Evolutionary conservation across 1,139 yeast genomes (phyloP), one percentile per base, ranked within the genome.

Genomic region (Nakaseomyces nivariensis): DNA sequence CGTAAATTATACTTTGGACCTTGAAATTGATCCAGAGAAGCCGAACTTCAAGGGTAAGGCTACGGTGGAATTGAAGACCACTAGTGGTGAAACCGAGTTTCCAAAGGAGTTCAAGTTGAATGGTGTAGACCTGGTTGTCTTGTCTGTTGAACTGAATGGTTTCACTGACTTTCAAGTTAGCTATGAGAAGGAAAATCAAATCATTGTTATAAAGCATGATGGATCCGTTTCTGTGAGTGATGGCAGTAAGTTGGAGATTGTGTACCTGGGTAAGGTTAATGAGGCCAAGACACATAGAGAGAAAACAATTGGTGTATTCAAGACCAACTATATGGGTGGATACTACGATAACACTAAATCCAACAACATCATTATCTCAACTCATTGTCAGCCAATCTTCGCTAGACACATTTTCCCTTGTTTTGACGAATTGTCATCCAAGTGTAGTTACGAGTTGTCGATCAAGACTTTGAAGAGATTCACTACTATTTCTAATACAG

Each of bases 341-440:
- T 41, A 41, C n/a, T 29, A n/a, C 13, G 63, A 70, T 24, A 67
- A 75, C 1, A 81, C 81, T 10, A 69, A 64, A 33, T 67, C 82
- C 1, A 67, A 71, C 51, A 75, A 77, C 53, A 73, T 68, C 51
- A 67, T 83, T 13, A 61, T 83, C 41, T 81, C 88, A 0, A 82
- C 92, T 1, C 90, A 85, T 59, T 74, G 79, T 42, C 90, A 83
- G 61, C 89, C 92, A 0, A 72, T 74, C 33, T 81, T 74, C 54
- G 82, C 87, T 3, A 71, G 82, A 56, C 62, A 62, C 47, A 74
- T 83, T 11, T 80, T 80, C 58, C 92, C 92, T 1, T 75, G 82
- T 55, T 62, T 84, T 24, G 90, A 85, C 60, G 88, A 82, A 55
- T 72, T 78, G 24, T 61, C 69, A n/a, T 63, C 69, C 40, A 84